Evolutionary conservation across 1,284 basidiomycete genomes (phyloP).

Genomic region (Trametes sp.): DNA sequence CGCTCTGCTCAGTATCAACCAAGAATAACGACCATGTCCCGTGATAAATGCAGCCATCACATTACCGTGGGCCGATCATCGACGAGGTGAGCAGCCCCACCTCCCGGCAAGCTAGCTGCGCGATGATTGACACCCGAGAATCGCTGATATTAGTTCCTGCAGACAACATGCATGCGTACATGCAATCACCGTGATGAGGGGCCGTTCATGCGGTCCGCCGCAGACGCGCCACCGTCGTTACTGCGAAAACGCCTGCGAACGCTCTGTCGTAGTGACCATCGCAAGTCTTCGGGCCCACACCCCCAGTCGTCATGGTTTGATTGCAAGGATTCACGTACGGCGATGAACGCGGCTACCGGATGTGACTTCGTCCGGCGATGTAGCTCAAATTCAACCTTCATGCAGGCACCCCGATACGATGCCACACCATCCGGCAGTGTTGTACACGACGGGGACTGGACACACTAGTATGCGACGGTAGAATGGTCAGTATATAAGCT

Average conservation of each 20-base stretch:
- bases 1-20: too few species aligned
- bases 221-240: background rate
- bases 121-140: too few species aligned
- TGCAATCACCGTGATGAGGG: too few species aligned
- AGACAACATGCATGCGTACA: too few species aligned
- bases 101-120: too few species aligned
- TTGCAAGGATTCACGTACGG: background rate
- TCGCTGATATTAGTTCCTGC: too few species aligned
- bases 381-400: background rate
- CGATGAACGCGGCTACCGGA: background rate
- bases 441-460: background rate
- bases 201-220: background rate
- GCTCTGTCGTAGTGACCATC: background rate
- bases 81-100: too few species aligned
- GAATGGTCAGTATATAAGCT: background rate
- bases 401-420: background rate
- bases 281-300: too few species aligned
- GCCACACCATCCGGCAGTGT: background rate
- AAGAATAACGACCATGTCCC: too few species aligned
- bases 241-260: conserved; percentile 1
- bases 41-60: too few species aligned
- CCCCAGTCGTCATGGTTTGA: background rate
- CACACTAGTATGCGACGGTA: too few species aligned
- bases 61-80: too few species aligned
- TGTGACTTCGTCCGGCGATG: background rate